These are phyloP conservation scores for Ogataea corticis DNA, from an alignment of 805 yeast genomes.

Conservation along the genomic window DNA sequence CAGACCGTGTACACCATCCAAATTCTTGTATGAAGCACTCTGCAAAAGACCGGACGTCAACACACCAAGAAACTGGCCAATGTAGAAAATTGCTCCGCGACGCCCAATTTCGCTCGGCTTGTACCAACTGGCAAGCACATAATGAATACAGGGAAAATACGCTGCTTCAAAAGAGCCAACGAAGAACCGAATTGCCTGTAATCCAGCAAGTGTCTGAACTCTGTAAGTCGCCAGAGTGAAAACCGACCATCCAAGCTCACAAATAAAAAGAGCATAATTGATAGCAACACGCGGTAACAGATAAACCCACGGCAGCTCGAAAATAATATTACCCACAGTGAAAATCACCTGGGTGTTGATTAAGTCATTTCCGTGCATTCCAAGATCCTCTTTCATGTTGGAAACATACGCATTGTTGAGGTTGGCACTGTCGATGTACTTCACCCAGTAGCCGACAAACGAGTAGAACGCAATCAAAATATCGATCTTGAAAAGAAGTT, in stretches of 20 bases:
- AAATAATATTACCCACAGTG: conserved; percentile 57
- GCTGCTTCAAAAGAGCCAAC: conserved; percentile 72
- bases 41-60: conserved; percentile 59
- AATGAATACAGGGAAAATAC: conserved; percentile 63
- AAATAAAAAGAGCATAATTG: conserved; percentile 47
- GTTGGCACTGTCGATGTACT: conserved; percentile 62
- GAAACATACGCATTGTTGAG: conserved; percentile 67
- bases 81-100: conserved; percentile 62
- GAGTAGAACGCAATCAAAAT: conserved; percentile 54
- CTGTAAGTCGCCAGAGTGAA: conserved; percentile 58
- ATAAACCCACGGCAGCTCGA: conserved; percentile 64
- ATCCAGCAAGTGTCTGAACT: conserved; percentile 48
- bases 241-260: conserved; percentile 67
- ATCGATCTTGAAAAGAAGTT: conserved; percentile 54
- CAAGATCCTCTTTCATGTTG: conserved; percentile 58
- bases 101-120: conserved; percentile 56
- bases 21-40: conserved; percentile 35
- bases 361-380: conserved; percentile 63
- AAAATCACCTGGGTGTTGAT: conserved; percentile 59
- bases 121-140: conserved; percentile 58
- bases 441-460: conserved; percentile 66
- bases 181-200: conserved; percentile 64
- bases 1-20: conserved; percentile 26
- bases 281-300: conserved; percentile 56
- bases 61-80: conserved; percentile 63